These are phyloP conservation scores for Mediolabrus comicus DNA, from an alignment of 108 stramenopile species.

Conservation along the genomic window DNA sequence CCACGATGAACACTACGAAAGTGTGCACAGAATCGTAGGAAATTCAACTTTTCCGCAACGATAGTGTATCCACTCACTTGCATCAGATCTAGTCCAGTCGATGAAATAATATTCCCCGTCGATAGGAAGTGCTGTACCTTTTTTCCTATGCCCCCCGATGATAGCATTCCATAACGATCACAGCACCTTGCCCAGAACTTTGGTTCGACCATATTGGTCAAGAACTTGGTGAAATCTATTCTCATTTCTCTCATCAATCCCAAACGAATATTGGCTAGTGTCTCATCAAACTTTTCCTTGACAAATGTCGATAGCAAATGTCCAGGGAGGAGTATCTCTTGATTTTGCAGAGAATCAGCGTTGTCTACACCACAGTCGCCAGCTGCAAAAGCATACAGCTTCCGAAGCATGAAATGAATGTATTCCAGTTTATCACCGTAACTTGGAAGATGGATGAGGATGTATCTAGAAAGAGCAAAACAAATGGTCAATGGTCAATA, in stretches of 20 bases:
- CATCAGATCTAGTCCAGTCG: constrained; percentile 96
- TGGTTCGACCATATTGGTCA: constrained; percentile 39
- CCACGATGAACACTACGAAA: constrained; percentile 99
- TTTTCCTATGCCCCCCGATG: constrained; percentile 80
- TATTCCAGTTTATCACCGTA: constrained; percentile 93
- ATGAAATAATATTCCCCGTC: constrained; percentile 94
- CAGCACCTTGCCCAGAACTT: constrained; percentile 70
- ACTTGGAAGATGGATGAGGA: constrained; percentile 81
- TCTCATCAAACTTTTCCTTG: constrained; percentile 95
- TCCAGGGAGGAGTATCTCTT: constrained; percentile 92
- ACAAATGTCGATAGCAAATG: constrained; percentile 88
- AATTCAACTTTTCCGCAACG: constrained; percentile 97
- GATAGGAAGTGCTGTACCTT: constrained; percentile 92
- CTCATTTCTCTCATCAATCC: constrained; percentile 74
- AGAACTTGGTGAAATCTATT: constrained; percentile 62
- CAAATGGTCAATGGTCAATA: background rate
- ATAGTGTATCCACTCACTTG: constrained; percentile 98
- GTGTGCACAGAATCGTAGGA: constrained; percentile 94
- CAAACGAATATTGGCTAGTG: constrained; percentile 65
- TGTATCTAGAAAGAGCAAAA: constrained; percentile 36
- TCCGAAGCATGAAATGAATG: constrained; percentile 84
- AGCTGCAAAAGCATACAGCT: constrained; percentile 93
- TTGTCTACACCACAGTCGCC: constrained; percentile 95
- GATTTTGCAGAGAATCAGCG: constrained; percentile 94
- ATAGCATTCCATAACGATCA: constrained; percentile 72